These are phyloP conservation scores for Phyllosticta capitalensis DNA, from an alignment of 2,329 filamentous ascomycete species.

Conservation along the genomic window DNA sequence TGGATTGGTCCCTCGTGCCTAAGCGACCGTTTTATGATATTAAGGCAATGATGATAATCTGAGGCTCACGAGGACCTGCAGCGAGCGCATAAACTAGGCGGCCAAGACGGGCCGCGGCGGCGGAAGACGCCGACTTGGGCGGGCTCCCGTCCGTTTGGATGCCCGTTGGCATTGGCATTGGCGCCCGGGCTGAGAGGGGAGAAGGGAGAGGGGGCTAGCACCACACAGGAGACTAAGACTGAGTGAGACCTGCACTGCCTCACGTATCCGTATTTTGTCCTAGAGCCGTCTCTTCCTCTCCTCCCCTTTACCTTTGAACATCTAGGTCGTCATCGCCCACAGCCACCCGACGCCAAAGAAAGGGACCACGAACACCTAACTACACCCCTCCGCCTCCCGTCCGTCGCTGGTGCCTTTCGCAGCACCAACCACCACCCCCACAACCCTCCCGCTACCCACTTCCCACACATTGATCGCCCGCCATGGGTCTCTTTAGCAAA, in stretches of 20 bases:
- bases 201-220: too few relatives aligned
- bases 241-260: slow-evolving; percentile 8
- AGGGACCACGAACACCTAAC: neutral
- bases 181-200: neutral
- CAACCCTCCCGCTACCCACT: neutral
- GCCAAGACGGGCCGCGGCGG: neutral
- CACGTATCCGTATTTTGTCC: slow-evolving; percentile 2
- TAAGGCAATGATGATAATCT: neutral
- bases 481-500: slow-evolving; percentile 33
- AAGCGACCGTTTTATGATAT: neutral
- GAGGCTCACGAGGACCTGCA: neutral
- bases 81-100: too few relatives aligned
- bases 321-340: neutral
- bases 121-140: too few relatives aligned
- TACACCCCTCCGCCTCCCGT: too few relatives aligned
- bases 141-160: too few relatives aligned
- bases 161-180: neutral
- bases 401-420: neutral
- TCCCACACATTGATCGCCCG: neutral
- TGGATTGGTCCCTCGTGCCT: neutral
- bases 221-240: neutral
- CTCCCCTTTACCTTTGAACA: neutral
- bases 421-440: neutral
- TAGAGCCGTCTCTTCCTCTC: neutral
- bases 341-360: neutral